Evolutionary conservation across 2,329 filamentous ascomycete species (phyloP).

Genomic region (Cladosporium austrohemisphaericum): DNA sequence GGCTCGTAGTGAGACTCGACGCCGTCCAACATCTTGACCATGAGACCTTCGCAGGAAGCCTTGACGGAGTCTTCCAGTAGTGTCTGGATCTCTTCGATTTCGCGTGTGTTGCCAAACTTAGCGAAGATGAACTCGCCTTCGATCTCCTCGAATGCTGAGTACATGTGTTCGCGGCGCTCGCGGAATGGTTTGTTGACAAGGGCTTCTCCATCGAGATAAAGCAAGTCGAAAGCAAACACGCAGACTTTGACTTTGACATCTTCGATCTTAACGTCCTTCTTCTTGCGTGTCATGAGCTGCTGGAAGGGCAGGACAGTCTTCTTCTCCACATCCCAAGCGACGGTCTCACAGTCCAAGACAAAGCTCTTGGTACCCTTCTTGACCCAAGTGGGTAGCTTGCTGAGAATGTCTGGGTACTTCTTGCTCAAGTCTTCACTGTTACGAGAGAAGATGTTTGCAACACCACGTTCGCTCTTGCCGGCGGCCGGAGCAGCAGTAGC

Average conservation of each 20-base stretch:
- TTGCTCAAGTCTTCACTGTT: constrained; percentile 97
- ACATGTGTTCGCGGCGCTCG: constrained; percentile 73
- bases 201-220: constrained; percentile 87
- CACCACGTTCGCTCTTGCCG: constrained; percentile 65
- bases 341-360: constrained; percentile 96
- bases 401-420: constrained; percentile 94
- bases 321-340: constrained; percentile 90
- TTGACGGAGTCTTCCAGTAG: constrained; percentile 94
- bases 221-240: constrained; percentile 91
- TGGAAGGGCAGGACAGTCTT: constrained; percentile 98
- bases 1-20: constrained; percentile 91
- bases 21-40: constrained; percentile 99
- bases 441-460: constrained; percentile 91
- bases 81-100: constrained; percentile 87
- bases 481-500: constrained; percentile 55
- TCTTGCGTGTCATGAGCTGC: constrained; percentile 95
- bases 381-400: constrained; percentile 83
- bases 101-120: constrained; percentile 77
- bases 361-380: constrained; percentile 89
- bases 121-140: constrained; percentile 93
- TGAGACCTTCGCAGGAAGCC: constrained; percentile 91
- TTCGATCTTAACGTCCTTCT: constrained; percentile 92
- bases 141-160: constrained; percentile 66
- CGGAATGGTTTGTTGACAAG: constrained; percentile 83
- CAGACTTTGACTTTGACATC: constrained; percentile 97